A percentile compares a stretch with the other conserved stretches of the same genome.
These are phyloP conservation scores for Solanum hybrid DNA, from an alignment of 305 asterid genomes.

Conservation along the genomic window DNA sequence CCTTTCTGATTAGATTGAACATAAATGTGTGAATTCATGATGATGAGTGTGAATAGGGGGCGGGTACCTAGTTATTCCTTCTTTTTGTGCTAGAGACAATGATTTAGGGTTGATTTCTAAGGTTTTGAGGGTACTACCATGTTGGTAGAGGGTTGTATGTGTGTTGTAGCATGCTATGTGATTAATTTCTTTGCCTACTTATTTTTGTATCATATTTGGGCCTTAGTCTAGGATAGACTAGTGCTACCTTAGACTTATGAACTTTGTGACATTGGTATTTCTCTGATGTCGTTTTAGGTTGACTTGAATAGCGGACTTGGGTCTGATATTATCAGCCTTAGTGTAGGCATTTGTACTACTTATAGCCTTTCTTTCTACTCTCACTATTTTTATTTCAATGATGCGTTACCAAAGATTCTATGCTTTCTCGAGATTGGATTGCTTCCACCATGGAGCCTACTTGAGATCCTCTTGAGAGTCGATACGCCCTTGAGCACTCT, in stretches of 20 bases:
- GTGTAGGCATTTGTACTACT: not conserved
- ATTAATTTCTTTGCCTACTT: not conserved
- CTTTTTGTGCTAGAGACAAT: not conserved
- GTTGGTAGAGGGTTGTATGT: not conserved
- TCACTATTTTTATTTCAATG: not conserved
- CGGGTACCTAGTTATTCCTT: not conserved
- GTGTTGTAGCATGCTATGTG: not conserved
- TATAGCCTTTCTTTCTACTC: not conserved
- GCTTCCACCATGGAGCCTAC: not conserved
- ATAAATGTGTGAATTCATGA: not conserved
- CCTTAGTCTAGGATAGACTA: not conserved
- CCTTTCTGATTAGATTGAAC: not conserved
- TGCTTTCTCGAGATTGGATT: not conserved
- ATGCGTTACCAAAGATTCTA: not conserved
- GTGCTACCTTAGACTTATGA: not conserved
- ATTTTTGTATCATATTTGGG: not conserved
- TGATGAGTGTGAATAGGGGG: not conserved
- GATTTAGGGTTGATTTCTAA: not conserved
- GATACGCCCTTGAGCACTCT: not conserved
- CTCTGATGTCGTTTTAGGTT: not conserved
- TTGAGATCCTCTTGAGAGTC: not conserved
- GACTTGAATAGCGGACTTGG: not conserved
- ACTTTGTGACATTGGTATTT: not conserved
- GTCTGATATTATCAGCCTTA: not conserved
- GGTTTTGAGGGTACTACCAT: not conserved